Evolutionary conservation across 2,329 filamentous ascomycete species (phyloP).

Genomic region (Lecanicillium sp.): DNA sequence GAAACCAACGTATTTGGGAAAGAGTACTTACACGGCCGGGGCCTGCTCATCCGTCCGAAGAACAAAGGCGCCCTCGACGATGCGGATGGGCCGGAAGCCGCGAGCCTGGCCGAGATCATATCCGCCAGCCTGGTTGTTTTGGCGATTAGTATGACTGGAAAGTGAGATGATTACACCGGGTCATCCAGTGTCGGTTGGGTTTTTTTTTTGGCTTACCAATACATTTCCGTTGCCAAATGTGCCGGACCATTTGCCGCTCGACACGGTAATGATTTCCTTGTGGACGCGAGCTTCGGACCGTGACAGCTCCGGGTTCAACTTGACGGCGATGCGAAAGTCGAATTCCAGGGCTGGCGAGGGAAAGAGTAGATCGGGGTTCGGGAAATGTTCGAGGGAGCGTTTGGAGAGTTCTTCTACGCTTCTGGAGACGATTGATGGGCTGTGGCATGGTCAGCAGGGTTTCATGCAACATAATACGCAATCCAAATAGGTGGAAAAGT

Average conservation of each 20-base stretch:
- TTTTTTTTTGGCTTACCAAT: conserved; percentile 25
- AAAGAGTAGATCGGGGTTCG: conserved; percentile 33
- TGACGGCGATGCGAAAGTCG: conserved; percentile 42
- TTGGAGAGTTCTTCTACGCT: conserved; percentile 30
- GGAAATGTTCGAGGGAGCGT: conserved; percentile 29
- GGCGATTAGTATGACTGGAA: conserved; percentile 1
- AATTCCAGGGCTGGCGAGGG: conserved; percentile 38
- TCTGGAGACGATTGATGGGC: conserved; percentile 11
- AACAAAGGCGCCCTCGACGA: conserved; percentile 41
- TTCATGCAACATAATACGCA: too few relatives aligned
- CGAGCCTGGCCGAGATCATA: conserved; percentile 33
- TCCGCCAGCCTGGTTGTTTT: conserved; percentile 27
- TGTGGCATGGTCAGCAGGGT: neutral
- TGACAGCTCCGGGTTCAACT: conserved; percentile 33
- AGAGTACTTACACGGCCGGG: conserved; percentile 31
- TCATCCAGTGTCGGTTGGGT: too few relatives aligned
- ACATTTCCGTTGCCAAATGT: conserved; percentile 40
- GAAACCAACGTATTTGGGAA: too few relatives aligned
- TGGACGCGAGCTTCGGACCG: conserved; percentile 33
- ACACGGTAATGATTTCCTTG: conserved; percentile 41
- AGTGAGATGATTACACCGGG: too few relatives aligned
- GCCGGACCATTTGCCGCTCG: conserved; percentile 37
- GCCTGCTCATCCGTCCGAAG: conserved; percentile 37
- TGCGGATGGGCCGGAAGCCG: conserved; percentile 31
- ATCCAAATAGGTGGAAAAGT: too few relatives aligned